phyloP scores from a whole-genome alignment of 768 basidiomycete species.

The Kondoa subrosea region DNA sequence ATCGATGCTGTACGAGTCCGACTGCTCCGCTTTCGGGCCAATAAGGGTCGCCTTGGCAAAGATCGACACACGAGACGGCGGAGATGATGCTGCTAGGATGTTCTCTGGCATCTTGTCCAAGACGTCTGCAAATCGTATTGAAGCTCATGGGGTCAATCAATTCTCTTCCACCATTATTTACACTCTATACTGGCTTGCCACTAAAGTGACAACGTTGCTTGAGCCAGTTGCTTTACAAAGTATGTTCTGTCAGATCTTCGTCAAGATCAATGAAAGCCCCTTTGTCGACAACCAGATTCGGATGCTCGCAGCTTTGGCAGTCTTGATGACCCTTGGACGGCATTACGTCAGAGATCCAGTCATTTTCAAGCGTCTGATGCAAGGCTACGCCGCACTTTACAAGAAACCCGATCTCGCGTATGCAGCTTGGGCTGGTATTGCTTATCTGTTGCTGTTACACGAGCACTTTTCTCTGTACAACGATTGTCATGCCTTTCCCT shows the following conservation, averaged over 20 bases:
- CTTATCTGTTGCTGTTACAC: slow-evolving; percentile 47
- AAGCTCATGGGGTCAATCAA: not conserved
- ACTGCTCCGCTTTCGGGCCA: not conserved
- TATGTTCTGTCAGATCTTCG: slow-evolving; percentile 49
- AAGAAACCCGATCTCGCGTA: slow-evolving; percentile 50
- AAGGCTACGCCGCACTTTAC: slow-evolving; percentile 50
- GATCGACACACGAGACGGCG: not conserved
- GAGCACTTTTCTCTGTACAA: not conserved
- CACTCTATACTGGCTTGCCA: slow-evolving; percentile 47
- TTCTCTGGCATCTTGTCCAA: slow-evolving; percentile 21
- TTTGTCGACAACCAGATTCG: slow-evolving; percentile 72
- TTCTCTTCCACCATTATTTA: slow-evolving; percentile 36
- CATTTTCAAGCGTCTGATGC: slow-evolving; percentile 51
- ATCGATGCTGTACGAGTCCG: slow-evolving; percentile 12
- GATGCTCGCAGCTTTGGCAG: slow-evolving; percentile 49
- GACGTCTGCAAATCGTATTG: slow-evolving; percentile 34
- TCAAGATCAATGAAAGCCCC: slow-evolving; percentile 47
- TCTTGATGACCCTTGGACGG: slow-evolving; percentile 53
- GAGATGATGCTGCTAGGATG: not conserved
- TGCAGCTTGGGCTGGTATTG: slow-evolving; percentile 36
- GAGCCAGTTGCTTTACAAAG: slow-evolving; percentile 56
- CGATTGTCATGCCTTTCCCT: not conserved
- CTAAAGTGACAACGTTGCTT: slow-evolving; percentile 36
- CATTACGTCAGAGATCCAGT: slow-evolving; percentile 43
- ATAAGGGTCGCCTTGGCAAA: not conserved